Conservation (phyloP, 495 filamentous ascomycete genomes). For the Hyaloscypha bicolor region DNA sequence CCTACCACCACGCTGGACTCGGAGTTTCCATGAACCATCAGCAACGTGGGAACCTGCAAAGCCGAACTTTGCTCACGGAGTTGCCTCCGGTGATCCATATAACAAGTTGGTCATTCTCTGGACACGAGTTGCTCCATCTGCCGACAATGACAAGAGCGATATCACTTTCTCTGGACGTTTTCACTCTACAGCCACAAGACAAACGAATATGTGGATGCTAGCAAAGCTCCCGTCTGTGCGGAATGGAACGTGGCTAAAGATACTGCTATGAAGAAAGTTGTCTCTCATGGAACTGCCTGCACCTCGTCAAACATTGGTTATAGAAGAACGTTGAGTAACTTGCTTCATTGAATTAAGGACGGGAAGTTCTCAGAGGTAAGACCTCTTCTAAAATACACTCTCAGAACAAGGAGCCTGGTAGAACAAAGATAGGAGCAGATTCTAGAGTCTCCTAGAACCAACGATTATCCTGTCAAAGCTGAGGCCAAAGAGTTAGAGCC, state of each 20-base stretch:
- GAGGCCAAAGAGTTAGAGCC: background rate
- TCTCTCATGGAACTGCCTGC: too few species aligned
- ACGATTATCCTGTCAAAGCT: too few species aligned
- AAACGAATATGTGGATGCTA: slow-evolving; percentile 46
- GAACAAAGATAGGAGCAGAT: too few species aligned
- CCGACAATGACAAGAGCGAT: slow-evolving; percentile 56
- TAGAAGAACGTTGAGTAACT: too few species aligned
- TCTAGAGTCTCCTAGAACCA: too few species aligned
- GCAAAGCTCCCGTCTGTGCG: background rate
- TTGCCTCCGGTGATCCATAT: slow-evolving; percentile 72
- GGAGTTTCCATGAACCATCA: slow-evolving; percentile 53
- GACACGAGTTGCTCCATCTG: slow-evolving; percentile 63
- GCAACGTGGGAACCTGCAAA: slow-evolving; percentile 45
- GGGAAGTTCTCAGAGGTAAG: too few species aligned
- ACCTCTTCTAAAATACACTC: too few species aligned
- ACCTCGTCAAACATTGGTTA: too few species aligned
- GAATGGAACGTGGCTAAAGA: background rate
- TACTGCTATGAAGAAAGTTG: too few species aligned
- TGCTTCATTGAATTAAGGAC: too few species aligned
- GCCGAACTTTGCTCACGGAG: slow-evolving; percentile 64
- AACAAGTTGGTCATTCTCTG: slow-evolving; percentile 65
- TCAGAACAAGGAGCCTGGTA: too few species aligned
- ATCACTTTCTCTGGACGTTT: slow-evolving; percentile 53
- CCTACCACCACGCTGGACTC: slow-evolving; percentile 56
- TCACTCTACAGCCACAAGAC: slow-evolving; percentile 35